These are phyloP conservation scores for Mucor piriformis DNA, from an alignment of 371 early-diverging fungal species.

Conservation along the genomic window DNA sequence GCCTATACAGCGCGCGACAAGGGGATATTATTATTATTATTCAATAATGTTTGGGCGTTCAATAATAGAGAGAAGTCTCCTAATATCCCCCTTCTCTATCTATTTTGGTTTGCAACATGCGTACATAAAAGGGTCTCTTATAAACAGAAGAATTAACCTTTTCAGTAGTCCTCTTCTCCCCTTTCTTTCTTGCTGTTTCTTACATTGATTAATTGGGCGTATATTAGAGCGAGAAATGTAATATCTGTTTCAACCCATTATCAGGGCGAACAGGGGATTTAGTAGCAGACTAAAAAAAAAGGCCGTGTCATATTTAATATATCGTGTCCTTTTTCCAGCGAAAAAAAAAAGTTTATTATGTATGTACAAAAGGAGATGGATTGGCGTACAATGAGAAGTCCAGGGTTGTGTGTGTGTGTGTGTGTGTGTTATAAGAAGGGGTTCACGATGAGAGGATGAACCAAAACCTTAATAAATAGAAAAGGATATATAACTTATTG, in stretches of 20 bases:
- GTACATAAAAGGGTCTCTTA: too few species aligned
- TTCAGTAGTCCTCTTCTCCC: neutral
- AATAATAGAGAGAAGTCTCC: too few species aligned
- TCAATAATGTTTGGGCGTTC: too few species aligned
- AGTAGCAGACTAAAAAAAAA: neutral
- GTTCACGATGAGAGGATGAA: neutral
- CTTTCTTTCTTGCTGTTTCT: neutral
- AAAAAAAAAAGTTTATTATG: neutral
- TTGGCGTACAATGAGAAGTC: constrained; percentile 1
- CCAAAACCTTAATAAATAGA: constrained; percentile 4
- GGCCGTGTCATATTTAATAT: neutral
- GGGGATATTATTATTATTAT: too few species aligned
- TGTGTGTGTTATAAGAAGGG: neutral
- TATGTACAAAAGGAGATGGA: neutral
- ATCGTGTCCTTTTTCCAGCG: neutral
- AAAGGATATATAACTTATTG: constrained; percentile 7
- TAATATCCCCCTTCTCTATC: too few species aligned
- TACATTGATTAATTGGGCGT: neutral
- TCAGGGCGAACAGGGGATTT: too few species aligned
- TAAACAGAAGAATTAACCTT: neutral
- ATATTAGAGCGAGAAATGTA: neutral
- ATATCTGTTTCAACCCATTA: too few species aligned
- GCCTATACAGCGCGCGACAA: neutral
- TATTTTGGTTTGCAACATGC: too few species aligned
- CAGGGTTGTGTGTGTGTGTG: neutral